Evolutionary conservation across 345 rosid species (phyloP).

Genomic region (Pistacia atlantica): DNA sequence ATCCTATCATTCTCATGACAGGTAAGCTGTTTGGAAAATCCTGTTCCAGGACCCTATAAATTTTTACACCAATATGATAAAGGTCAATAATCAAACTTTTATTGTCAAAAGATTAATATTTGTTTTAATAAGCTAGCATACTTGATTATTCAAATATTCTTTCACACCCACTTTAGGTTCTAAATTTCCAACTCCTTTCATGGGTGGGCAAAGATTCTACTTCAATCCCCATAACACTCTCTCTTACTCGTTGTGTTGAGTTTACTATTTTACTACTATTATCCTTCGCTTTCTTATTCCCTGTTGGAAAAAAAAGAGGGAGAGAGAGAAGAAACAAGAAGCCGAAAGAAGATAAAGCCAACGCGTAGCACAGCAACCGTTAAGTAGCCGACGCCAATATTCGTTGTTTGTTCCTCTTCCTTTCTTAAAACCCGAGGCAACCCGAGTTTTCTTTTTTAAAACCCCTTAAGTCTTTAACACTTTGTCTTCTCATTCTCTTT

Average conservation of each 20-base stretch:
- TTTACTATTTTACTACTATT: neutral
- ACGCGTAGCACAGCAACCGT: slow-evolving; percentile 46
- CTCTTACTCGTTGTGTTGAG: neutral
- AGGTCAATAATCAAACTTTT: slow-evolving; percentile 1
- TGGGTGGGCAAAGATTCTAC: slow-evolving; percentile 1
- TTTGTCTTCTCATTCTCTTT: slow-evolving; percentile 9
- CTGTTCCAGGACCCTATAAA: no score
- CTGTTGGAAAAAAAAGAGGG: neutral
- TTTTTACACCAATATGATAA: neutral
- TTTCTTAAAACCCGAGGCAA: slow-evolving; percentile 34
- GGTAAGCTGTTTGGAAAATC: no score
- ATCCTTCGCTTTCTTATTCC: neutral
- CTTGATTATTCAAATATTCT: slow-evolving; percentile 5
- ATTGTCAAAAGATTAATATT: neutral
- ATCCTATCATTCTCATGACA: no score
- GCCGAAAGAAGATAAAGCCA: slow-evolving; percentile 26
- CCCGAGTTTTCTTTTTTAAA: slow-evolving; percentile 30
- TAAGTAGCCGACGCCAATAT: slow-evolving; percentile 66
- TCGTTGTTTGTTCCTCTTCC: slow-evolving; percentile 23
- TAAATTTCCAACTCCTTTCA: neutral
- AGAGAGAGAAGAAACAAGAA: neutral
- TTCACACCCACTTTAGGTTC: slow-evolving; percentile 14
- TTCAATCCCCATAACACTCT: neutral
- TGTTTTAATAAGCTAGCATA: neutral
- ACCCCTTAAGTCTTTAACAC: slow-evolving; percentile 9